Conservation (phyloP, 352 stramenopile genomes). For the Thalassiosira exigua region DNA sequence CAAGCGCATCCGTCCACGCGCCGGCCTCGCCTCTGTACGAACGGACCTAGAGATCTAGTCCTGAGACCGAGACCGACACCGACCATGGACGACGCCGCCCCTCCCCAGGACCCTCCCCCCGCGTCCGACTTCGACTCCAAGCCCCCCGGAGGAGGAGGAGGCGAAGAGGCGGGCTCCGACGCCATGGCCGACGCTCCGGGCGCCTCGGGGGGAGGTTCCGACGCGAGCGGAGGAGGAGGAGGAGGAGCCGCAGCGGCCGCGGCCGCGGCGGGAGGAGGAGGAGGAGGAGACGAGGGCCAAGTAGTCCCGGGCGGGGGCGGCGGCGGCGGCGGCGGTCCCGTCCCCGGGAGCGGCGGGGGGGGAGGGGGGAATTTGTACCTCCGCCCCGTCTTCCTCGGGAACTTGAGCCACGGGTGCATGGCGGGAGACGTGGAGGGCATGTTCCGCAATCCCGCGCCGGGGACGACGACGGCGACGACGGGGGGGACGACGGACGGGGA, state of each 20-base stretch:
- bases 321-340: background rate
- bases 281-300: constrained; percentile 1
- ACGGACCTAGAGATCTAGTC: too few relatives aligned
- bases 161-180: background rate
- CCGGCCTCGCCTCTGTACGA: too few relatives aligned
- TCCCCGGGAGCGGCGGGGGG: too few relatives aligned
- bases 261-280: background rate
- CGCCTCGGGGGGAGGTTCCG: too few relatives aligned
- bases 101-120: constrained; percentile 12
- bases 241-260: background rate
- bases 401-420: constrained; percentile 60
- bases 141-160: background rate
- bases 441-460: constrained; percentile 54
- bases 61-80: too few relatives aligned
- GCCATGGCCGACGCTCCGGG: background rate
- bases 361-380: constrained; percentile 39
- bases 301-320: background rate
- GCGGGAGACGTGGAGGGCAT: constrained; percentile 63
- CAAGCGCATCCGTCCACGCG: too few relatives aligned
- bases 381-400: constrained; percentile 78
- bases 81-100: constrained; percentile 20
- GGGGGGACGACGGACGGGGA: constrained; percentile 19
- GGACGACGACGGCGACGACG: background rate
- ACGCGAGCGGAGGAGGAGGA: background rate
- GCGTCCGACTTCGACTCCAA: constrained; percentile 2